Percentiles rank a stretch among this genome's conserved stretches.
Conservation (phyloP, 2,329 filamentous ascomycete species). For the Sporothrix schenckii region DNA sequence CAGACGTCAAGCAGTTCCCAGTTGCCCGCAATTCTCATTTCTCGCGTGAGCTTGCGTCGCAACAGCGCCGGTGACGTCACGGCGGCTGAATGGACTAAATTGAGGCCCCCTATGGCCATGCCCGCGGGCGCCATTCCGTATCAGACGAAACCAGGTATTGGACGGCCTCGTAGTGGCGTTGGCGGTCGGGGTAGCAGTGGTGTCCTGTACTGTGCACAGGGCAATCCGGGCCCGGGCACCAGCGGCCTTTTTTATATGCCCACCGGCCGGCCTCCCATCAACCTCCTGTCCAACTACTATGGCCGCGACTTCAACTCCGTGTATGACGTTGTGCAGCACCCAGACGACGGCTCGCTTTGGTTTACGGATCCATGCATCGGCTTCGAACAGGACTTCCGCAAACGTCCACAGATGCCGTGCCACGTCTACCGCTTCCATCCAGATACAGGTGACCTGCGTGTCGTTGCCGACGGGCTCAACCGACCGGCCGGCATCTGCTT, state of each 20-base stretch:
- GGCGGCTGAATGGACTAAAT: conserved; percentile 47
- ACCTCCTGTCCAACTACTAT: conserved; percentile 50
- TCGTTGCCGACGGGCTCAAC: conserved; percentile 52
- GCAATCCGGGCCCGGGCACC: conserved; percentile 33
- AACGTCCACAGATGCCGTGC: conserved; percentile 49
- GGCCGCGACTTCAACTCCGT: conserved; percentile 53
- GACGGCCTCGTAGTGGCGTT: neutral
- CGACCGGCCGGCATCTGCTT: conserved; percentile 50
- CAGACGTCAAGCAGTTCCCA: conserved; percentile 45
- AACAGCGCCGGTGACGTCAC: conserved; percentile 38
- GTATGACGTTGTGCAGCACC: conserved; percentile 48
- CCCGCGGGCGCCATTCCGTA: conserved; percentile 66
- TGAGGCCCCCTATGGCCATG: conserved; percentile 53
- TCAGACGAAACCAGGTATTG: neutral
- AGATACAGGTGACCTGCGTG: conserved; percentile 48
- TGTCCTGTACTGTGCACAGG: conserved; percentile 40
- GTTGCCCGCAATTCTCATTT: conserved; percentile 52
- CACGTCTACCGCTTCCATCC: conserved; percentile 54
- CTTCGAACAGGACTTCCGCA: conserved; percentile 51
- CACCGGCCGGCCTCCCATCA: conserved; percentile 40
- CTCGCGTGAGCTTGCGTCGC: conserved; percentile 45
- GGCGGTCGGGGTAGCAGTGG: conserved; percentile 44
- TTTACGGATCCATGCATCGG: conserved; percentile 55
- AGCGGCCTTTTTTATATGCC: conserved; percentile 49
- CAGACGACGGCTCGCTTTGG: conserved; percentile 50